These are phyloP conservation scores for Tillandsia leiboldiana DNA, from an alignment of 176 grass and related monocot genomes.

Conservation along the genomic window DNA sequence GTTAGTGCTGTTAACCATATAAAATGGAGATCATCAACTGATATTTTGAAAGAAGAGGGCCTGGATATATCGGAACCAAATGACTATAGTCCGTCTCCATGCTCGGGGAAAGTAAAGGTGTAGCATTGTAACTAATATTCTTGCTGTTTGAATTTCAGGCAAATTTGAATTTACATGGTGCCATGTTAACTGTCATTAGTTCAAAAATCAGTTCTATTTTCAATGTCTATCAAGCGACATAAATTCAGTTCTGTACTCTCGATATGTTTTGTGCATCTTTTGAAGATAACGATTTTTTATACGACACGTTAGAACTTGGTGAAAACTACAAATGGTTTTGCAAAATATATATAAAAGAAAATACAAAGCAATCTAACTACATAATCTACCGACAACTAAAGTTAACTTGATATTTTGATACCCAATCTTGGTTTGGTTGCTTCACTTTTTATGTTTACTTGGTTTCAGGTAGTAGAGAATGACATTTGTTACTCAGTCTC, in stretches of 20 bases:
- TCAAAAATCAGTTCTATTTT: background rate
- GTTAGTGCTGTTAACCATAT: slow-evolving; percentile 66
- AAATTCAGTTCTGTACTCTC: background rate
- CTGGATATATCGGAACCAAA: slow-evolving; percentile 49
- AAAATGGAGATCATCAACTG: slow-evolving; percentile 77
- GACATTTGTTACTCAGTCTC: slow-evolving; percentile 65
- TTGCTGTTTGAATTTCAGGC: background rate
- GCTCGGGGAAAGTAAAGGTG: slow-evolving; percentile 56
- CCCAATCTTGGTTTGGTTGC: no score
- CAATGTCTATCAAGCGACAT: background rate
- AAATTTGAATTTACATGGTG: slow-evolving; percentile 10
- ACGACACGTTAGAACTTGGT: no score
- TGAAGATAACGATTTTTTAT: no score
- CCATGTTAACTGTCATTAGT: slow-evolving; percentile 1
- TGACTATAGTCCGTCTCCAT: slow-evolving; percentile 27
- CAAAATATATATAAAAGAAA: no score
- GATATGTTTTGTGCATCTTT: slow-evolving; percentile 6
- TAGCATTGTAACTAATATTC: slow-evolving; percentile 15
- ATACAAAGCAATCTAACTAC: no score
- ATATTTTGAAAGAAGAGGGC: slow-evolving; percentile 97
- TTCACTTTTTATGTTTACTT: slow-evolving; percentile 5
- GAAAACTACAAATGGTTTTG: no score
- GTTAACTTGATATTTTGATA: no score
- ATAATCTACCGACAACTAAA: no score
- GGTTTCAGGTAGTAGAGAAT: slow-evolving; percentile 70